These are phyloP conservation scores for Aspergillus fijiensis DNA, from an alignment of 2,329 filamentous ascomycete genomes.

Conservation along the genomic window DNA sequence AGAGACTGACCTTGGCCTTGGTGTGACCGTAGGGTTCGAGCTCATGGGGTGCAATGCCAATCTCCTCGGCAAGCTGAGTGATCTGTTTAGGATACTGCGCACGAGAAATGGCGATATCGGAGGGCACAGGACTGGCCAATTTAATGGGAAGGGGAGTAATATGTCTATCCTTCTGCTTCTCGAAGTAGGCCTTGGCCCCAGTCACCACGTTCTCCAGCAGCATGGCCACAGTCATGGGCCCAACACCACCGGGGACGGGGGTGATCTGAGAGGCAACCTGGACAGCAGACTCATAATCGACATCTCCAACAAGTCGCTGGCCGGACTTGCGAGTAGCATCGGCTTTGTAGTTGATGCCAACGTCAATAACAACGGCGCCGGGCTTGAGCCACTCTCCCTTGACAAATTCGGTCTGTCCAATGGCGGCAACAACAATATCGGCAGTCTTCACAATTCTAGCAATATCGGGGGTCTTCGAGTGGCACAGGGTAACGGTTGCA, in stretches of 20 bases:
- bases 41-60: conserved; percentile 85
- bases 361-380: conserved; percentile 93
- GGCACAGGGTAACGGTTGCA: conserved; percentile 94
- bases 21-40: conserved; percentile 91
- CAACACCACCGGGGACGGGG: conserved; percentile 92
- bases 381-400: conserved; percentile 95
- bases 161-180: conserved; percentile 75
- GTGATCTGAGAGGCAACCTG: conserved; percentile 91
- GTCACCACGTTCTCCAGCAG: conserved; percentile 92
- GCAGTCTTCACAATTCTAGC: conserved; percentile 74
- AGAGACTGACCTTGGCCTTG: conserved; percentile 92
- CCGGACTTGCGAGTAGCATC: conserved; percentile 90
- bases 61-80: conserved; percentile 76
- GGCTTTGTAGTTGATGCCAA: conserved; percentile 93
- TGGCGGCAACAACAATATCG: conserved; percentile 88
- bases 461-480: conserved; percentile 79
- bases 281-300: conserved; percentile 81
- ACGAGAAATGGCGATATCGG: conserved; percentile 88
- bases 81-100: conserved; percentile 91
- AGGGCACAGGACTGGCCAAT: conserved; percentile 78
- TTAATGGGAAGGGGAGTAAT: conserved; percentile 83
- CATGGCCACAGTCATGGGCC: conserved; percentile 99
- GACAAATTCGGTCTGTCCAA: conserved; percentile 82
- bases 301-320: conserved; percentile 87
- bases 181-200: conserved; percentile 76